Conservation (phyloP, 2,329 filamentous ascomycete genomes). For the Epicoccum sorghinum region DNA sequence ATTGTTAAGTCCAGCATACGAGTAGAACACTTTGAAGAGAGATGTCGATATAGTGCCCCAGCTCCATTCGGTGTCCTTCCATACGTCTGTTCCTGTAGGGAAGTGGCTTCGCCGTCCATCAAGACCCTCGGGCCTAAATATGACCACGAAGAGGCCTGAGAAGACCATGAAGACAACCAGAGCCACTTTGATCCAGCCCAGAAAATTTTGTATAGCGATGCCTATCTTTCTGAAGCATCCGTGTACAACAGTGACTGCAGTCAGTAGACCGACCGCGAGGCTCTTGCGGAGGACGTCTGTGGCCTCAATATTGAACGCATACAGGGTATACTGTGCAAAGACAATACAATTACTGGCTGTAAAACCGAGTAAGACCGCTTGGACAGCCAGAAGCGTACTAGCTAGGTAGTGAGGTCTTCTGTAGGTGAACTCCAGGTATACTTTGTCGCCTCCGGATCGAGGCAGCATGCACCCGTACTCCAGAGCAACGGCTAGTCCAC, state of each 20-base stretch:
- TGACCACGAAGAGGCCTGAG: constrained; percentile 45
- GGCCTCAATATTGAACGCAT: constrained; percentile 60
- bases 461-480: constrained; percentile 76
- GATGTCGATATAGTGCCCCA: constrained; percentile 71
- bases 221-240: constrained; percentile 46
- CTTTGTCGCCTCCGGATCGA: constrained; percentile 69
- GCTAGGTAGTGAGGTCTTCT: constrained; percentile 67
- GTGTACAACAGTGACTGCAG: constrained; percentile 47
- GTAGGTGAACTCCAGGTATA: constrained; percentile 74
- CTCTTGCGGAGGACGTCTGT: constrained; percentile 60
- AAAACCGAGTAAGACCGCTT: constrained; percentile 69
- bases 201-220: constrained; percentile 47
- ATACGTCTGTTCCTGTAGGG: constrained; percentile 60
- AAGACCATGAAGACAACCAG: constrained; percentile 48
- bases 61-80: constrained; percentile 71
- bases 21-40: constrained; percentile 71
- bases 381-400: constrained; percentile 67
- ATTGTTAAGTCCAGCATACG: constrained; percentile 70
- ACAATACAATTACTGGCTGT: constrained; percentile 74
- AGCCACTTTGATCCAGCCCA: constrained; percentile 50
- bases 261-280: constrained; percentile 52
- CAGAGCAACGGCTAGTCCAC: constrained; percentile 65
- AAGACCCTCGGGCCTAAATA: constrained; percentile 29
- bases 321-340: constrained; percentile 69
- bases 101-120: constrained; percentile 31